Conservation (phyloP, 768 basidiomycete species). For the Lentinula detonsa region DNA sequence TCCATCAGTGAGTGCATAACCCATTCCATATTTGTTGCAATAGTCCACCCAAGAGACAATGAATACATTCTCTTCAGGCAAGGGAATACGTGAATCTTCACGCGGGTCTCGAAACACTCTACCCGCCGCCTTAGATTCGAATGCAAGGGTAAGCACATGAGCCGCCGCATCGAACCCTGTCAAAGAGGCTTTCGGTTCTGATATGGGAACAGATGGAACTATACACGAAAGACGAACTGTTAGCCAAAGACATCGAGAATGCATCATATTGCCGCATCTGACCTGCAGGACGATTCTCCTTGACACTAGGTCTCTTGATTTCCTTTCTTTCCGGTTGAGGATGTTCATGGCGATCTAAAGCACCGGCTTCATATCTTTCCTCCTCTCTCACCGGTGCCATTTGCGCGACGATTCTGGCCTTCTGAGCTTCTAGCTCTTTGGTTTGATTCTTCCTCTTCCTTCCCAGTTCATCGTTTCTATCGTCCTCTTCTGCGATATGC, state of each 20-base stretch:
- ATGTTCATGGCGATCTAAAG: constrained; percentile 25
- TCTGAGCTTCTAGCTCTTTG: constrained; percentile 86
- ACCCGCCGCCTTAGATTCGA: constrained; percentile 60
- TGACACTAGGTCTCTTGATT: constrained; percentile 12
- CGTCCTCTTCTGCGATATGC: constrained; percentile 33
- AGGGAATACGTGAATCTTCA: constrained; percentile 34
- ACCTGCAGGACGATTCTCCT: constrained; percentile 5
- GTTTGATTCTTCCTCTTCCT: constrained; percentile 30
- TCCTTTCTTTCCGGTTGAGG: constrained; percentile 21
- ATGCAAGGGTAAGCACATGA: constrained; percentile 46
- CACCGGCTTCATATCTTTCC: constrained; percentile 20
- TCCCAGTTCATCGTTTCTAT: constrained; percentile 33
- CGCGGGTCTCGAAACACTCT: constrained; percentile 64
- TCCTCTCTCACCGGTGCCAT: constrained; percentile 68
- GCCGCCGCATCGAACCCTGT: constrained; percentile 67
- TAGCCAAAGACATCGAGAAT: background rate
- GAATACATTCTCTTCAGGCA: constrained; percentile 75
- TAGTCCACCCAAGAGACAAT: constrained; percentile 99
- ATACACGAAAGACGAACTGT: background rate
- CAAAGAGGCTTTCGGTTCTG: constrained; percentile 22
- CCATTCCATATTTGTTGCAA: constrained; percentile 99
- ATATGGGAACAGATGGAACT: background rate
- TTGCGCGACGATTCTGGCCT: constrained; percentile 90
- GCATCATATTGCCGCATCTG: background rate
- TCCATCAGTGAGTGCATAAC: constrained; percentile 93